These are phyloP conservation scores for Podila clonocystis DNA, from an alignment of 192 early-diverging fungal species.

Conservation along the genomic window DNA sequence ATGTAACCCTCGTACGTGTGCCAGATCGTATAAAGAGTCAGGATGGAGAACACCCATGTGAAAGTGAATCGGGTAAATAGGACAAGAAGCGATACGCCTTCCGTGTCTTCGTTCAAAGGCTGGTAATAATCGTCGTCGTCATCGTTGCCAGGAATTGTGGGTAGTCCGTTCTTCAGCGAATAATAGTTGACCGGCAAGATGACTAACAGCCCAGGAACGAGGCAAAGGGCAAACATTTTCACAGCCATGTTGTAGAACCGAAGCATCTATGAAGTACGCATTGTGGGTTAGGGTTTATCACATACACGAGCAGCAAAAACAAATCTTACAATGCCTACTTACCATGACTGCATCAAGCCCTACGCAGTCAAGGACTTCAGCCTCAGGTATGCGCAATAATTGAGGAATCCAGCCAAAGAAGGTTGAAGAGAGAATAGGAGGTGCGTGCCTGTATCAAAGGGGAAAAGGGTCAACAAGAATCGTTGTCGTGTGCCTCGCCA, in stretches of 20 bases:
- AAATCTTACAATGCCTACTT: constrained; percentile 3
- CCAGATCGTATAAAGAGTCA: constrained; percentile 59
- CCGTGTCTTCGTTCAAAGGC: neutral
- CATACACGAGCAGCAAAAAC: neutral
- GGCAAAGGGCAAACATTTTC: constrained; percentile 58
- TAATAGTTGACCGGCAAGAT: constrained; percentile 56
- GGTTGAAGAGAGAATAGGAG: constrained; percentile 50
- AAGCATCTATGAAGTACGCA: constrained; percentile 52
- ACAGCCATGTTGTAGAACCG: constrained; percentile 60
- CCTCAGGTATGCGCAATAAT: constrained; percentile 55
- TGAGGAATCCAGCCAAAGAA: constrained; percentile 67
- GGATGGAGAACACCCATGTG: constrained; percentile 64
- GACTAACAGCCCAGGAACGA: constrained; percentile 58
- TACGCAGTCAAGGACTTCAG: constrained; percentile 58
- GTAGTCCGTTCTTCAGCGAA: constrained; percentile 1
- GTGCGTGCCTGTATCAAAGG: constrained; percentile 51
- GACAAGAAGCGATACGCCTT: constrained; percentile 12
- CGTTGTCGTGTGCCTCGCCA: neutral
- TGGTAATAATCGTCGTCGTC: neutral
- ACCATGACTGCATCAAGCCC: constrained; percentile 69
- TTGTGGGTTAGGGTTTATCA: neutral
- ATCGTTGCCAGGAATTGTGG: constrained; percentile 1
- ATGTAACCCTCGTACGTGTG: constrained; percentile 63
- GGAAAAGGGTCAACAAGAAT: neutral
- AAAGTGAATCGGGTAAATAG: constrained; percentile 51